Evolutionary conservation across 352 stramenopile genomes (phyloP).

Genomic region (Blastocystis sp.): DNA sequence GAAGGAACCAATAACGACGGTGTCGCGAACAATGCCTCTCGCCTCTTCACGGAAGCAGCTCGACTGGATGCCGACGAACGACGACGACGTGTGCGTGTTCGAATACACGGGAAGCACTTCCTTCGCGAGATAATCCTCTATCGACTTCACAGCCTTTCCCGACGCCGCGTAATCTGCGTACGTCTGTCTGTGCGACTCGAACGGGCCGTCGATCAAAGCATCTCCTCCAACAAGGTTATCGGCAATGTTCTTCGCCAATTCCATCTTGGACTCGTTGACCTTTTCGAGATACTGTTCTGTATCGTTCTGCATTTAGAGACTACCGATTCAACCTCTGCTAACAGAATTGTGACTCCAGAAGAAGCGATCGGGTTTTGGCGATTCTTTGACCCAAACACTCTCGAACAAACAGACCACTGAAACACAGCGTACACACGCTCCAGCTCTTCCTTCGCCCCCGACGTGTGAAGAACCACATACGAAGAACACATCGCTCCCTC

Average conservation of each 20-base stretch:
- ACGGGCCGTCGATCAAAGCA: conserved; percentile 77
- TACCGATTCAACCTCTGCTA: background rate
- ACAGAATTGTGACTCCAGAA: background rate
- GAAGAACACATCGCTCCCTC: background rate
- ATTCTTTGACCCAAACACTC: background rate
- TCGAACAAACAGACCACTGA: background rate
- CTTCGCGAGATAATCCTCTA: conserved; percentile 87
- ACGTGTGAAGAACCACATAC: background rate
- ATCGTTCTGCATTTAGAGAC: conserved; percentile 22
- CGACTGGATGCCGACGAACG: conserved; percentile 83
- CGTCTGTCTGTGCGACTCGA: conserved; percentile 82
- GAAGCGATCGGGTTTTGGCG: background rate
- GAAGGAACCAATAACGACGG: conserved; percentile 24
- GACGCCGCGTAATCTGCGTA: conserved; percentile 94
- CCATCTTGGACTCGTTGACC: conserved; percentile 62
- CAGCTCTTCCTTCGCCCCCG: background rate
- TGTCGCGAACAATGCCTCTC: conserved; percentile 89
- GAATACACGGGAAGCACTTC: conserved; percentile 91
- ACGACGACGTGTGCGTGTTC: conserved; percentile 94
- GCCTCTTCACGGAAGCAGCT: conserved; percentile 93
- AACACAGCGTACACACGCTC: background rate
- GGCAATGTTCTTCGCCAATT: conserved; percentile 70
- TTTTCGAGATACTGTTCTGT: conserved; percentile 51
- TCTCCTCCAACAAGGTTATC: conserved; percentile 74
- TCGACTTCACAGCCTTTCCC: conserved; percentile 83